Evolutionary conservation across 768 basidiomycete species (phyloP), one percentile per base, ranked within the genome.

Genomic region (Cystofilobasidium ferigula): DNA sequence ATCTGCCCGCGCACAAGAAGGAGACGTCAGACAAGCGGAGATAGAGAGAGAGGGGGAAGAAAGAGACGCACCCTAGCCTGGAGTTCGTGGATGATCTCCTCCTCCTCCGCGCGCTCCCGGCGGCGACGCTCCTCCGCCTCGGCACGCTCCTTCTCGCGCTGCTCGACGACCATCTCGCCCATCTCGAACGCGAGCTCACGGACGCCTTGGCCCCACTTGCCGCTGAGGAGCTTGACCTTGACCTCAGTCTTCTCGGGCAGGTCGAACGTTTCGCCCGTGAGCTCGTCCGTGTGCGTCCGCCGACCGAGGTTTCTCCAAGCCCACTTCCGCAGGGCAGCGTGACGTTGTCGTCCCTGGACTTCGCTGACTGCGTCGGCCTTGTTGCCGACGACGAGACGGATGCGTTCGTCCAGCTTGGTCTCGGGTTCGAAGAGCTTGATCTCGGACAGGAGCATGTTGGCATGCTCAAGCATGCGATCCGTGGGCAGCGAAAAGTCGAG

Each of bases 311-410:
- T 34, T 22, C 38, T 32, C 32, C 61, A n/a, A 10, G 53, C 51
- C 65, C 65, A 67, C 18, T 28, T 38, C n/a, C 48, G 48, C 9
- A 67, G 24, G 0, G 47, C 59, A 0, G 10, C 14, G 28, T 26
- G 42, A 2, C 60, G 28, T 35, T 54, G 60, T 14, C 24, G 38
- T 3, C 65, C 65, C 32, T 32, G 22, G 9, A 26, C 24, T 1
- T 38, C 32, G 43, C 79, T 87, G 3, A 94, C 81, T 36, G 89
- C 74, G 77, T 99, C 95, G 0, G 91, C 95, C 76, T 99, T 99
- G 79, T 97, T 99, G 32, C 89, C 88, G 22, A 98, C 79, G 45
- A 99, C 88, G 73, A 95, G 80, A 30, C 85, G 80, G 26, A 84
- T 86, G 72, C 87, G 84, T 24, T 76, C 72, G 72, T 86, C 87